phyloP scores from a whole-genome alignment of 2,329 filamentous ascomycete genomes.

The Pseudocercospora crystallina region DNA sequence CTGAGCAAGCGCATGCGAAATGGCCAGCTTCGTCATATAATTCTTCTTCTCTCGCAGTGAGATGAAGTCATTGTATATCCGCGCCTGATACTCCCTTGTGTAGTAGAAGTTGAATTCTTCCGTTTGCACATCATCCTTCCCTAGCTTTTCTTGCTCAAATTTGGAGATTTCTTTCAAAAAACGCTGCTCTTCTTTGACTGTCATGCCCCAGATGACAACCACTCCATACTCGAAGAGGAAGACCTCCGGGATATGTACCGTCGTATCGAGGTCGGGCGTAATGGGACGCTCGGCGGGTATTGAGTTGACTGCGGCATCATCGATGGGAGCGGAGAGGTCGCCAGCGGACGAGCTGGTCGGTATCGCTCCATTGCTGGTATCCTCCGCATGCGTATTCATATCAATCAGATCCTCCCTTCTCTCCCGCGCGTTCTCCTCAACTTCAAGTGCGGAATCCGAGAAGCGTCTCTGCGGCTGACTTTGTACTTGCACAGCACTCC shows the following conservation, averaged over 20 bases:
- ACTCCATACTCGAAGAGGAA: constrained; percentile 98
- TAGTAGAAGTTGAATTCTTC: constrained; percentile 99
- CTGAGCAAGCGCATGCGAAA: constrained; percentile 91
- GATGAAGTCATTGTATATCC: constrained; percentile 99
- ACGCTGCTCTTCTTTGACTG: constrained; percentile 78
- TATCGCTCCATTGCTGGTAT: constrained; percentile 18
- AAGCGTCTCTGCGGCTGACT: constrained; percentile 62
- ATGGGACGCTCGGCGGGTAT: constrained; percentile 27
- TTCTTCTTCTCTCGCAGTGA: constrained; percentile 89
- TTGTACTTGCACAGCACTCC: constrained; percentile 25
- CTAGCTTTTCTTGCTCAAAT: constrained; percentile 88
- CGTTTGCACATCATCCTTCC: constrained; percentile 84
- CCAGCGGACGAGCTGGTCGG: constrained; percentile 12
- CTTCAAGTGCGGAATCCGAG: constrained; percentile 69
- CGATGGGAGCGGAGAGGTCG: constrained; percentile 12
- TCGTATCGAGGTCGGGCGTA: constrained; percentile 75
- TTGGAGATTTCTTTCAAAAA: constrained; percentile 93
- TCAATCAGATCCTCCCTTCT: constrained; percentile 39
- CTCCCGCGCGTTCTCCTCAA: constrained; percentile 51
- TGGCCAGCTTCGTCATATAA: constrained; percentile 97
- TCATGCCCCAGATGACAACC: constrained; percentile 98
- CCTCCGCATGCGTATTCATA: constrained; percentile 19
- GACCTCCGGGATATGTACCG: constrained; percentile 87
- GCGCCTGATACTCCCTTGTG: constrained; percentile 92
- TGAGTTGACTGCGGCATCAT: constrained; percentile 13